These are phyloP conservation scores for Plasmodium billcollinsi DNA, from an alignment of 169 alveolate species.

Conservation along the genomic window DNA sequence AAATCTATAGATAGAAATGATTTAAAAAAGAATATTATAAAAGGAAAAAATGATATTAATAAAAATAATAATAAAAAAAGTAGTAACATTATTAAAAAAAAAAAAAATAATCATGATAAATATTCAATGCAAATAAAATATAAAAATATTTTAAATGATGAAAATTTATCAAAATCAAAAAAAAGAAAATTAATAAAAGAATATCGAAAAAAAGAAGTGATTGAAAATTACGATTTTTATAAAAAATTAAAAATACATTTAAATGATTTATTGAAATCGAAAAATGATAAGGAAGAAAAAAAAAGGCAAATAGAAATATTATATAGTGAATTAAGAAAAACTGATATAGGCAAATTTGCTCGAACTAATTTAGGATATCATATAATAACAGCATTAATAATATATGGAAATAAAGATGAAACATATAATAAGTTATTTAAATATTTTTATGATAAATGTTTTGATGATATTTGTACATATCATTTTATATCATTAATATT, in stretches of 20 bases:
- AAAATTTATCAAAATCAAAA: constrained; percentile 69
- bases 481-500: constrained; percentile 47
- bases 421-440: constrained; percentile 54
- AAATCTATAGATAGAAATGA: too few relatives aligned
- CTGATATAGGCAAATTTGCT: constrained; percentile 38
- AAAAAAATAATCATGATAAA: background rate
- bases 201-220: constrained; percentile 36
- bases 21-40: too few relatives aligned
- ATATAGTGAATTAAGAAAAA: constrained; percentile 32
- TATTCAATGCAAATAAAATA: constrained; percentile 26
- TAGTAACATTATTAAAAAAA: background rate
- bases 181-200: constrained; percentile 63
- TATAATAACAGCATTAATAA: constrained; percentile 44
- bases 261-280: constrained; percentile 44
- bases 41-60: background rate
- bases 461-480: constrained; percentile 26
- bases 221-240: constrained; percentile 67
- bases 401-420: constrained; percentile 40
- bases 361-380: constrained; percentile 73
- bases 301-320: constrained; percentile 21
- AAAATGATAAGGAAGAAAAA: constrained; percentile 48
- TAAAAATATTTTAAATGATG: constrained; percentile 61
- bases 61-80: background rate
- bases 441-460: constrained; percentile 4
- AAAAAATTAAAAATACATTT: constrained; percentile 42